A percentile compares a stretch with the other conserved stretches of the same genome.
These are phyloP conservation scores for Collybia mongolica DNA, from an alignment of 768 basidiomycete species.

Conservation along the genomic window DNA sequence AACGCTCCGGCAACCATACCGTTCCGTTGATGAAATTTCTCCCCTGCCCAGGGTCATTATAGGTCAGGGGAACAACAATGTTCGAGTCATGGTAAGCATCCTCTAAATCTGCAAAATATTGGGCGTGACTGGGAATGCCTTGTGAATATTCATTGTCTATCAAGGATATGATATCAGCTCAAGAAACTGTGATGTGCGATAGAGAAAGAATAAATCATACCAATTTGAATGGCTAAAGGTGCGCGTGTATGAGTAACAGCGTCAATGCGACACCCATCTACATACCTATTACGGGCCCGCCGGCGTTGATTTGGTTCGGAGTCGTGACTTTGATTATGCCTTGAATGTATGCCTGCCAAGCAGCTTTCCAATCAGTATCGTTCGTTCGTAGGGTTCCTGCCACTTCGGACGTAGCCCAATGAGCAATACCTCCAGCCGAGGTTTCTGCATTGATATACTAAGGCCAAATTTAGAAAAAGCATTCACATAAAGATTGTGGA, in stretches of 20 bases:
- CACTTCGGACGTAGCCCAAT: constrained; percentile 71
- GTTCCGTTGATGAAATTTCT: constrained; percentile 71
- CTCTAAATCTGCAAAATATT: constrained; percentile 67
- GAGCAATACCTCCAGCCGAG: constrained; percentile 69
- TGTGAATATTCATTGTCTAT: constrained; percentile 79
- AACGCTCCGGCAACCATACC: constrained; percentile 25
- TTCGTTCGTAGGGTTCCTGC: constrained; percentile 72
- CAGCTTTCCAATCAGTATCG: constrained; percentile 63
- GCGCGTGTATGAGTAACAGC: not conserved
- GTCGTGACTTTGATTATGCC: constrained; percentile 59
- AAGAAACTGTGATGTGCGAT: no score
- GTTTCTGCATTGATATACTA: constrained; percentile 82
- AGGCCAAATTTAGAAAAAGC: not conserved
- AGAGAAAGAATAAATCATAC: constrained; percentile 23
- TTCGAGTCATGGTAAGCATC: constrained; percentile 49
- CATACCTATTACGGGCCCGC: constrained; percentile 75
- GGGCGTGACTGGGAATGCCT: constrained; percentile 35
- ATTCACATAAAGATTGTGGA: not conserved
- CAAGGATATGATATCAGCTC: no score
- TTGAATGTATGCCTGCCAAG: constrained; percentile 74
- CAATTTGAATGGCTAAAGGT: constrained; percentile 51
- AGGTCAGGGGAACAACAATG: constrained; percentile 71
- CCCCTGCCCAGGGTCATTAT: constrained; percentile 64
- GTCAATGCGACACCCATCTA: not conserved
- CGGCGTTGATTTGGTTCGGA: constrained; percentile 66